Base-by-base conservation (phyloP, 202 grass and related monocot species). In the Zoysia matrella region DNA sequence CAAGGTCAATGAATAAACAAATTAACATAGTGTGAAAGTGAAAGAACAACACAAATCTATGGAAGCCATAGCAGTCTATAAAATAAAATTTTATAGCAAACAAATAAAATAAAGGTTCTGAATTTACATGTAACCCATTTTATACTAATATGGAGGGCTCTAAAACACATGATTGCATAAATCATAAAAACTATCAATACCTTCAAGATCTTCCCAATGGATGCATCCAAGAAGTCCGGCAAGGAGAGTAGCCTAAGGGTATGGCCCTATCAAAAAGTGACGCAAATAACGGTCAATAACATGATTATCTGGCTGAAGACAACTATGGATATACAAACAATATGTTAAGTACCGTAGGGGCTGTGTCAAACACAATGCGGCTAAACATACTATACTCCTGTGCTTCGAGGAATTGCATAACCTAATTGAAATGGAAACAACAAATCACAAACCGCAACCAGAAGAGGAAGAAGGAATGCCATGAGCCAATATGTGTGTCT, bases 331-430 rank as follows among this genome's bases (percentile, higher is more conserved):
- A 57, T 5, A 60, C 52, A 68, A 53, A 22, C 75, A n/a, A 83
- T 67, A 76, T 2, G 52, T 3, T 67, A 54, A 80, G 87, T 90
- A 98, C 96, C 60, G 91, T 98, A 62, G 96, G 96, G 44, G 96
- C 96, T 70, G 92, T 98, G 83, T 98, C 96, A 75, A 98, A 95
- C 75, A 98, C 83, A 69, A 98, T 95, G 71, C 92, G 92, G 75
- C 90, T 95, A 82, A 95, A 98, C 91, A 95, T 95, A 73, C 72
- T 92, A 60, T 93, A 94, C 65, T 98, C 90, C 7, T 90, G 87
- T 83, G 89, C 89, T 88, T 95, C 93, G 7, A 98, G 89, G 81
- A 98, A 98, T 95, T 98, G 91, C 78, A 98, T 93, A 77, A 98
- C 93, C 91, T 95, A 80, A 77, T 84, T 60, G 52, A 76, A 47